A percentile compares a stretch with the other conserved stretches of the same genome.
Conservation (phyloP, 1,284 basidiomycete species). For the Pseudozyma flocculosa region DNA sequence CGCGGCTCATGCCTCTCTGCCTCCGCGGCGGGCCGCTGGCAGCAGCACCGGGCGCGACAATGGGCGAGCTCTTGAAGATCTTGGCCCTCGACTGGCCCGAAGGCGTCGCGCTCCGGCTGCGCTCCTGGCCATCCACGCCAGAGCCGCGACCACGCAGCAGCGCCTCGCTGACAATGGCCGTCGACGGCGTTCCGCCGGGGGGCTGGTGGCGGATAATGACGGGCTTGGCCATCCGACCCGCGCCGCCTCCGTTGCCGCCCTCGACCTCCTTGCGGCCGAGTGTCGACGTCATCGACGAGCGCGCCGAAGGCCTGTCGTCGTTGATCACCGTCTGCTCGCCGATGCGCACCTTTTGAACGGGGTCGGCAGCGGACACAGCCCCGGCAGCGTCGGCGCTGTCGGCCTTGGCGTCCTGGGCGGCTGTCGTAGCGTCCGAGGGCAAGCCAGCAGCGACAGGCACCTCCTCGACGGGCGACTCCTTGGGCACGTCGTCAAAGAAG, state of each 20-base stretch:
- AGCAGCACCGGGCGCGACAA: constrained; percentile 13
- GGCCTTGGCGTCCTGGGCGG: too few relatives aligned
- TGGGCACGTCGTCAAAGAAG: background rate
- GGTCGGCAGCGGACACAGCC: too few relatives aligned
- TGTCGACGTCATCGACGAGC: background rate
- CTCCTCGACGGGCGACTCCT: background rate
- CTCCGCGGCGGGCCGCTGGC: constrained; percentile 6
- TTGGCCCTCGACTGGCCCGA: constrained; percentile 20
- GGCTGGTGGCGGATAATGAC: constrained; percentile 40
- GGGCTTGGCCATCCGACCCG: constrained; percentile 18
- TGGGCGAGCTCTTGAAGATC: constrained; percentile 37
- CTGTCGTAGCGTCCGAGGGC: too few relatives aligned
- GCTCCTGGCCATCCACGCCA: constrained; percentile 8
- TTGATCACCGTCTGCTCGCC: too few relatives aligned
- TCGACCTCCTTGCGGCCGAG: background rate
- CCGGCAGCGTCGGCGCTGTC: too few relatives aligned
- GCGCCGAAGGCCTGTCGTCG: background rate
- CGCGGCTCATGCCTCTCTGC: constrained; percentile 2
- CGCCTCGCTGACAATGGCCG: constrained; percentile 40
- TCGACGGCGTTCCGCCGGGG: constrained; percentile 29
- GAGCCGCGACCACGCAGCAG: constrained; percentile 33
- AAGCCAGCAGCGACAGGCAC: background rate
- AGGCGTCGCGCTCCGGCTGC: constrained; percentile 33
- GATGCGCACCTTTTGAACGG: too few relatives aligned
- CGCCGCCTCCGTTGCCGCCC: too few relatives aligned